Evolutionary conservation across 2,329 filamentous ascomycete species (phyloP), one percentile per base, ranked within the genome.

Genomic region (Tolypocladium amazonense): DNA sequence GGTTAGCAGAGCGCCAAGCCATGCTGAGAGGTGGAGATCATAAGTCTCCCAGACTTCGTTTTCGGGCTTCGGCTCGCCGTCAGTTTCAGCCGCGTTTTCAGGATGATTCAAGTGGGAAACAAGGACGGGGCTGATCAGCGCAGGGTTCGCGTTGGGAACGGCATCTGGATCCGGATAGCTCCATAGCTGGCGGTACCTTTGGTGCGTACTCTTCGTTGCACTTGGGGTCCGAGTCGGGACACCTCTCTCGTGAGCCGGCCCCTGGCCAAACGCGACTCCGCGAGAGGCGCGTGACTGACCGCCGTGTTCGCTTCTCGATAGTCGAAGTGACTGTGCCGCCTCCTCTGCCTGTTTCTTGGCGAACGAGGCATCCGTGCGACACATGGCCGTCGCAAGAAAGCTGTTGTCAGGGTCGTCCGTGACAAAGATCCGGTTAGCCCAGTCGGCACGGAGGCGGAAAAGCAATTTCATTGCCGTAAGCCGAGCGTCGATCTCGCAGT

Each of bases 401-500:
- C 88, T 84, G 35, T 86, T 88, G 69, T 96, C 90, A 1, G 88
- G 84, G 37, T 84, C 82, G 39, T 83, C 75, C 9, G 85, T 85
- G 58, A 96, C 77, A 60, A 88, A 90, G 4, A 97, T 81, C 53
- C 87, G 83, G 64, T 92, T 85, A 12, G 88, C 85, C 70, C 88
- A 90, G 72, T 96, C 91, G 27, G 91, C 90, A 61, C 92, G 84
- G 37, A 97, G 76, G 52, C 92, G 85, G 70, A 95, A 93, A 2
- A 97, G 77, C 52, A 93, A 75, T 67, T 90, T 91, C 78, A 92
- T 84, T 2, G 88, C 86, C 15, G 86, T 87, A 33, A 94, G 76
- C 8, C 89, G 86, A 57, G 88, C 86, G 72, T 90, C 86, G 8
- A 81, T 77, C 61, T 88, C 87, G 62, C 82, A 84, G 38, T 79